Conservation (phyloP, 441 rosid genomes). For the Erodium trifolium region DNA sequence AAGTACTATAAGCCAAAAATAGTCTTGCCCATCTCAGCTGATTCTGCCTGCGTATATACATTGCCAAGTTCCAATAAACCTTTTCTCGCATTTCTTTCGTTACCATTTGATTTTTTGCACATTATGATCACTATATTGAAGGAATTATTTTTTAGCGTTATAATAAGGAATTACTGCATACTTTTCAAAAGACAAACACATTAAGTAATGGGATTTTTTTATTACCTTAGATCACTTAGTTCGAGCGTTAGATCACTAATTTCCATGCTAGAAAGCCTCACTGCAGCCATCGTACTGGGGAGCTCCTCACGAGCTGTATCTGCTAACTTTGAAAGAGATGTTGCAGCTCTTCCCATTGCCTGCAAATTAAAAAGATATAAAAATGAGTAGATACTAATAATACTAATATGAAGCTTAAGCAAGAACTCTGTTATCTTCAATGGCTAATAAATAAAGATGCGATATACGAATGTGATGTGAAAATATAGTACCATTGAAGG, state of each 20-base stretch:
- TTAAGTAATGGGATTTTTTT: slow-evolving; percentile 8
- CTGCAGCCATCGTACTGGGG: slow-evolving; percentile 88
- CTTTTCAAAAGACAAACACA: not conserved
- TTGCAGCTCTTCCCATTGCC: slow-evolving; percentile 87
- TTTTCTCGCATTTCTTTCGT: not conserved
- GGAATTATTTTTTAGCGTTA: not conserved
- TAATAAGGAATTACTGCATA: not conserved
- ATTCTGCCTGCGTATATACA: not conserved
- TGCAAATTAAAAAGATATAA: slow-evolving; percentile 21
- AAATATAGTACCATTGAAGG: not conserved
- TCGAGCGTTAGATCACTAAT: slow-evolving; percentile 93
- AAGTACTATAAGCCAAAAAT: not conserved
- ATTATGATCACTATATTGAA: not conserved
- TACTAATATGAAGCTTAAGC: not conserved
- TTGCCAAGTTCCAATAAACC: not conserved
- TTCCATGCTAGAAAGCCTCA: slow-evolving; percentile 96
- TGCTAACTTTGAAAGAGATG: slow-evolving; percentile 77
- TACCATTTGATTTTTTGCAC: not conserved
- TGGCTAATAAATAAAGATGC: not conserved
- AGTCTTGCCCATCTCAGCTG: not conserved
- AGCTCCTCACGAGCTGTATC: slow-evolving; percentile 85
- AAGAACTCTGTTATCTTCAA: not conserved
- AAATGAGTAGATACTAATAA: not conserved
- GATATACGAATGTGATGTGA: not conserved
- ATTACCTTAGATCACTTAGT: slow-evolving; percentile 78